phyloP scores from a whole-genome alignment of 2,329 filamentous ascomycete species.

The Ophiostoma ips region DNA sequence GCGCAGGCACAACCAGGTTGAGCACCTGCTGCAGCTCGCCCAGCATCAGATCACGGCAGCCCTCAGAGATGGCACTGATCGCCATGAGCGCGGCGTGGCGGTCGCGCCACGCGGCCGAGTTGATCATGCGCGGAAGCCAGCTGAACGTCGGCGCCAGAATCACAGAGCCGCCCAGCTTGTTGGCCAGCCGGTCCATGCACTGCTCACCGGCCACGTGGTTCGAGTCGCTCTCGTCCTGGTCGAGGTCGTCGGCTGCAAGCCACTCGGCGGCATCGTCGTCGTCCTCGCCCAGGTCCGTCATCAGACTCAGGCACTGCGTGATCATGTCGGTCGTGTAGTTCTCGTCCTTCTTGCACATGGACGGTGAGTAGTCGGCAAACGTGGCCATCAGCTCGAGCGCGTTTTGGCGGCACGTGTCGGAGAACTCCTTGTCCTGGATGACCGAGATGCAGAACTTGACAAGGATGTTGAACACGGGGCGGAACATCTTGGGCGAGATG shows the following conservation, averaged over 20 bases:
- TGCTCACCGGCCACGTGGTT: slow-evolving; percentile 98
- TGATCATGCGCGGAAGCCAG: slow-evolving; percentile 97
- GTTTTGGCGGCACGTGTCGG: slow-evolving; percentile 82
- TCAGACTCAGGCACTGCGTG: slow-evolving; percentile 90
- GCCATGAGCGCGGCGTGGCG: slow-evolving; percentile 96
- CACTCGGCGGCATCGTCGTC: slow-evolving; percentile 92
- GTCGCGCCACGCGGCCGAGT: slow-evolving; percentile 85
- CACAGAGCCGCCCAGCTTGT: slow-evolving; percentile 90
- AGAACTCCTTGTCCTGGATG: slow-evolving; percentile 89
- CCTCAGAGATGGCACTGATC: slow-evolving; percentile 95
- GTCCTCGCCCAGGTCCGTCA: slow-evolving; percentile 91
- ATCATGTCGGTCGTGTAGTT: slow-evolving; percentile 94
- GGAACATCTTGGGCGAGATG: slow-evolving; percentile 95
- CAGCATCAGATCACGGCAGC: slow-evolving; percentile 90
- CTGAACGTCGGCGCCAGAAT: slow-evolving; percentile 87
- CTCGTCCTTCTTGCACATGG: slow-evolving; percentile 90
- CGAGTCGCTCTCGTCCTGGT: slow-evolving; percentile 88
- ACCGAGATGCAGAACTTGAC: slow-evolving; percentile 89
- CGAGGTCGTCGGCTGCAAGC: slow-evolving; percentile 86
- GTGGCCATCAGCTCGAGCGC: slow-evolving; percentile 95
- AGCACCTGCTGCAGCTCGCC: slow-evolving; percentile 88
- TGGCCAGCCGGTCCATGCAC: slow-evolving; percentile 93
- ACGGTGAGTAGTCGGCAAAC: slow-evolving; percentile 86
- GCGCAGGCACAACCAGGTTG: slow-evolving; percentile 81
- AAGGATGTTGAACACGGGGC: slow-evolving; percentile 78